Percentiles rank a stretch among this genome's conserved stretches.
These are phyloP conservation scores for Wallemia mellicola DNA, from an alignment of 1,284 basidiomycete genomes.

Conservation along the genomic window DNA sequence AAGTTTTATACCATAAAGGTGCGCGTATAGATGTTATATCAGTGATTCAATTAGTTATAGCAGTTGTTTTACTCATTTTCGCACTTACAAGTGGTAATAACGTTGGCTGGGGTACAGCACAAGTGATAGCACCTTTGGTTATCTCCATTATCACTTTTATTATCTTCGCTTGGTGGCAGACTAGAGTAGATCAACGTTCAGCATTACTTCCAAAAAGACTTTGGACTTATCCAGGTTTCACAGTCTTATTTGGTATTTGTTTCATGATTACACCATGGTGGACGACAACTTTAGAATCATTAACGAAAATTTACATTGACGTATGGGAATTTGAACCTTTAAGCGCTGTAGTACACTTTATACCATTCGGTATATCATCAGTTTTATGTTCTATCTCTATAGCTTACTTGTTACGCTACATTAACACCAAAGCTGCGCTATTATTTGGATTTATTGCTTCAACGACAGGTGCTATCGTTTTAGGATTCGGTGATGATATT, in stretches of 20 bases:
- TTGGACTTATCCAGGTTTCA: neutral
- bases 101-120: slow-evolving; percentile 19
- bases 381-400: neutral
- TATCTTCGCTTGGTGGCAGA: slow-evolving; percentile 20
- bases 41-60: slow-evolving; percentile 5
- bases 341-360: neutral
- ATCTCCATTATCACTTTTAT: slow-evolving; percentile 17
- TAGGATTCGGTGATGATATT: neutral
- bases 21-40: neutral
- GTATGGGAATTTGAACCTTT: neutral
- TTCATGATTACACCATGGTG: neutral
- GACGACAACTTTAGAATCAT: neutral
- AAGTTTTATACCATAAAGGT: neutral
- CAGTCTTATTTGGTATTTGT: neutral
- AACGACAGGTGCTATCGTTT: neutral
- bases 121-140: slow-evolving; percentile 19
- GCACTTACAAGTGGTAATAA: slow-evolving; percentile 22
- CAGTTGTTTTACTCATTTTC: slow-evolving; percentile 21
- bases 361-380: neutral
- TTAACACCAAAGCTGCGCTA: neutral
- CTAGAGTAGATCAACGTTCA: slow-evolving; percentile 9
- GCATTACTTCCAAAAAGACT: neutral
- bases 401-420: neutral
- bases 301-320: neutral
- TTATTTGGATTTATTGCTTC: neutral